Conservation (phyloP, 805 yeast genomes). For the Maudiozyma bulderi region DNA sequence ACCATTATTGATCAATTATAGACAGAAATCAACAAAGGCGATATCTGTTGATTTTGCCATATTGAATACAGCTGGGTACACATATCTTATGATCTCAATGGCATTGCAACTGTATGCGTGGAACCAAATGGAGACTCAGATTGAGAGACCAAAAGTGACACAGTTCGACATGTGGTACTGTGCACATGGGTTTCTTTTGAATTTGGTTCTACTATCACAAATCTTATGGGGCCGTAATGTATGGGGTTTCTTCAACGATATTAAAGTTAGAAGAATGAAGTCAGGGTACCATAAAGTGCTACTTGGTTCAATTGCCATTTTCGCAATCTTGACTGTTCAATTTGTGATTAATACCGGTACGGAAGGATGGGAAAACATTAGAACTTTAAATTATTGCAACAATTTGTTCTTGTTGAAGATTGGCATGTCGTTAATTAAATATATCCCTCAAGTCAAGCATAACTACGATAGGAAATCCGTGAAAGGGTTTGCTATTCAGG, state of each 20-base stretch:
- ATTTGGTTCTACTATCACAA: conserved; percentile 35
- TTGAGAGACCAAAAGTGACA: conserved; percentile 33
- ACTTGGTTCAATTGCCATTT: conserved; percentile 10
- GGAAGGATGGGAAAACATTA: conserved; percentile 17
- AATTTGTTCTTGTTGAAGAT: conserved; percentile 32
- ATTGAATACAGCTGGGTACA: conserved; percentile 40
- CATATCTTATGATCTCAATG: conserved; percentile 35
- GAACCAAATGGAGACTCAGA: conserved; percentile 5
- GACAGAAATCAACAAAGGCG: conserved; percentile 36
- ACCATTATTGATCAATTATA: conserved; percentile 34
- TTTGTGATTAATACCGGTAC: conserved; percentile 6
- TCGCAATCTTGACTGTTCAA: conserved; percentile 9
- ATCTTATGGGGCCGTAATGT: conserved; percentile 27
- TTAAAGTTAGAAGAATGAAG: conserved; percentile 15
- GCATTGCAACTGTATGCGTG: conserved; percentile 32
- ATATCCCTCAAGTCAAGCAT: conserved; percentile 77
- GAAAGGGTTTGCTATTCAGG: conserved; percentile 71
- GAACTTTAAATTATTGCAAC: conserved; percentile 19
- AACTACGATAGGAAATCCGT: conserved; percentile 72
- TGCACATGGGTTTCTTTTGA: conserved; percentile 37
- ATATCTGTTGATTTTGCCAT: conserved; percentile 40
- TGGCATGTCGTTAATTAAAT: conserved; percentile 39
- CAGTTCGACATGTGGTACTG: conserved; percentile 39
- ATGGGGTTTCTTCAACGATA: conserved; percentile 29
- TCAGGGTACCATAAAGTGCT: conserved; percentile 16